Evolutionary conservation across 2,329 filamentous ascomycete species (phyloP).

Genomic region (Colletotrichum gloeosporioides): DNA sequence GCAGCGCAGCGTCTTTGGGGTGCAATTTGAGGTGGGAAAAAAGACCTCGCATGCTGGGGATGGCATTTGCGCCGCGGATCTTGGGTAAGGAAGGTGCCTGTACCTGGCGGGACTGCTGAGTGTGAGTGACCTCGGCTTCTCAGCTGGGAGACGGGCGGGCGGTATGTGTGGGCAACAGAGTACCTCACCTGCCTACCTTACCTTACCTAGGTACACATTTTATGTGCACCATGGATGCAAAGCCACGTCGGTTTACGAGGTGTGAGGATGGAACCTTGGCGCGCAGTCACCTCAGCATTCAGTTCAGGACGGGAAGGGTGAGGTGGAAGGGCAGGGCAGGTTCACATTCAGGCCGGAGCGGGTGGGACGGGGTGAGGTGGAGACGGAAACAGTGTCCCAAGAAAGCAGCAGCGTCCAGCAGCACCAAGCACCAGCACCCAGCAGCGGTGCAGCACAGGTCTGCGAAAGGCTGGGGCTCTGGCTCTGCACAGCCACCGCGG

Average conservation of each 20-base stretch:
- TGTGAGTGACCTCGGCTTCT: neutral
- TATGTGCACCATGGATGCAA: neutral
- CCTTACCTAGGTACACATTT: neutral
- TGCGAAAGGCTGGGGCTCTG: conserved; percentile 6
- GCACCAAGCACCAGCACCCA: no score
- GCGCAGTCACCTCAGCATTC: neutral
- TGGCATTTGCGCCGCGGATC: neutral
- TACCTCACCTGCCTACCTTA: neutral
- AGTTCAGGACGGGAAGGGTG: neutral
- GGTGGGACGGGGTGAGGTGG: neutral
- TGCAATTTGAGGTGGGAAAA: neutral
- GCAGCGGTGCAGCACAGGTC: neutral
- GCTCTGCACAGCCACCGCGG: conserved; percentile 16
- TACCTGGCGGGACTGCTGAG: neutral
- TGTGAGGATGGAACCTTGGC: neutral
- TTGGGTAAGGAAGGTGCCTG: neutral
- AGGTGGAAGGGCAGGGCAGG: neutral
- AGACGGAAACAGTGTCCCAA: neutral
- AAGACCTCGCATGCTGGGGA: neutral
- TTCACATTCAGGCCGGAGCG: neutral
- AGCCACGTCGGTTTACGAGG: conserved; percentile 17
- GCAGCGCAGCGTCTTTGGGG: neutral
- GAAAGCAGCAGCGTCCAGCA: neutral
- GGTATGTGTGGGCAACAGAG: neutral
- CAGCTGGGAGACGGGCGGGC: neutral